Evolutionary conservation across 2,329 filamentous ascomycete genomes (phyloP), one percentile per base, ranked within the genome.

Genomic region (Raffaelea arxii): DNA sequence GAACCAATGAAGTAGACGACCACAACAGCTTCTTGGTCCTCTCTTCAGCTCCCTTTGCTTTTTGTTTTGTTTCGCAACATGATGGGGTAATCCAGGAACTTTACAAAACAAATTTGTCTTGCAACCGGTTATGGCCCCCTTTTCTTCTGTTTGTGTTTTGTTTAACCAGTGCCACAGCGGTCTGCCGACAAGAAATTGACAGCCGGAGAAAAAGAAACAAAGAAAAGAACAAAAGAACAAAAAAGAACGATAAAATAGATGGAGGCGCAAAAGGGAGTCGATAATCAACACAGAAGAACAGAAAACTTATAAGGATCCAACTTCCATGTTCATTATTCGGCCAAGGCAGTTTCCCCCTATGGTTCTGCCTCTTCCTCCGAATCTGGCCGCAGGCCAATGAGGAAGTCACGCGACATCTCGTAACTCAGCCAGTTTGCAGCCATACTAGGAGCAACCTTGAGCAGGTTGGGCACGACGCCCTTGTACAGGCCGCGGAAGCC

Each of bases 381-480:
- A 11, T 69, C 68, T 2, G 71, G 66, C 49, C 74, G 75, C 25
- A 89, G 62, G 19, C 68, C 70, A 48, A 94, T 70, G 36, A 97
- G 68, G 60, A 94, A 84, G 65, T 98, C 92, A 54, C 92, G 78
- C 9, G 87, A 91, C 62, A 97, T 70, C 67, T 98, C 92, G 62
- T 94, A 98, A 65, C 90, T 96, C 51, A 97, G 77, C 91, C 92
- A 98, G 65, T 87, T 96, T 56, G 89, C 94, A 16, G 92, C 92
- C 91, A 98, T 98, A 63, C 90, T 97, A 4, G 92, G 92, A 7
- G 92, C 91, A 16, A 98, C 92, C 66, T 98, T 98, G 51, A 98
- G 77, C 21, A 98, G 72, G 59, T 98, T 98, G 0, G 92, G 92
- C 16, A 90, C 80, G 55, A 98, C 91, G 47, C 92, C 92, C 65